Percentiles rank a stretch among this genome's conserved stretches.
phyloP scores from a whole-genome alignment of 345 rosid genomes.

The Toxicodendron radicans region DNA sequence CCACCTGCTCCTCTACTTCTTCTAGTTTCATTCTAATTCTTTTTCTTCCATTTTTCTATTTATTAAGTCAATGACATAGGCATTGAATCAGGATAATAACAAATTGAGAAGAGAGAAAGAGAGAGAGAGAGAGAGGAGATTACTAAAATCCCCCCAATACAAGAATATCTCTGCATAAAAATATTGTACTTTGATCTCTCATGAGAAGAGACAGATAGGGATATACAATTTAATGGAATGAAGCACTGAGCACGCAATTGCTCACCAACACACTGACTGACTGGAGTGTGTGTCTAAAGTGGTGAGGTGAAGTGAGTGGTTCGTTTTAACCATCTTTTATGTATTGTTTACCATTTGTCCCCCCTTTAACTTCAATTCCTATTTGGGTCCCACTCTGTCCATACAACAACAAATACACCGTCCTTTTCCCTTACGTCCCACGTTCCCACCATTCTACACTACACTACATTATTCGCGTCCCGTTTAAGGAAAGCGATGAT shows the following conservation, averaged over 20 bases:
- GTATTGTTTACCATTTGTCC: too few species aligned
- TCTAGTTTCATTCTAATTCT: too few species aligned
- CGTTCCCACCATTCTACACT: conserved; percentile 1
- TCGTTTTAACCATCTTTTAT: too few species aligned
- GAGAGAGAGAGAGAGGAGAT: neutral
- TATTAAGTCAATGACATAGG: too few species aligned
- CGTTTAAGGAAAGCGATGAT: conserved; percentile 14
- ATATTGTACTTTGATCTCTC: neutral
- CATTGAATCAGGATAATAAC: neutral
- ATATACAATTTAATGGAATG: conserved; percentile 21
- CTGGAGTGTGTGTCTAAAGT: too few species aligned
- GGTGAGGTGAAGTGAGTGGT: too few species aligned
- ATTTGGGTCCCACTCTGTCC: conserved; percentile 10
- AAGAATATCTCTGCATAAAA: neutral
- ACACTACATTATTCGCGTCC: neutral
- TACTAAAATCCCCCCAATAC: too few species aligned
- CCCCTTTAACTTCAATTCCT: too few species aligned
- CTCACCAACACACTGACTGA: conserved; percentile 24
- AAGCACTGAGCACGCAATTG: conserved; percentile 23
- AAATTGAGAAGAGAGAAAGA: neutral
- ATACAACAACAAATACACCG: neutral
- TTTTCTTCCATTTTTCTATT: too few species aligned
- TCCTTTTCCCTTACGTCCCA: neutral
- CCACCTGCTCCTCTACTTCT: too few species aligned
- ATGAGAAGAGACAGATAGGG: too few species aligned